Evolutionary conservation across 352 stramenopile species (phyloP).

Genomic region (Globisporangium cederbergense): DNA sequence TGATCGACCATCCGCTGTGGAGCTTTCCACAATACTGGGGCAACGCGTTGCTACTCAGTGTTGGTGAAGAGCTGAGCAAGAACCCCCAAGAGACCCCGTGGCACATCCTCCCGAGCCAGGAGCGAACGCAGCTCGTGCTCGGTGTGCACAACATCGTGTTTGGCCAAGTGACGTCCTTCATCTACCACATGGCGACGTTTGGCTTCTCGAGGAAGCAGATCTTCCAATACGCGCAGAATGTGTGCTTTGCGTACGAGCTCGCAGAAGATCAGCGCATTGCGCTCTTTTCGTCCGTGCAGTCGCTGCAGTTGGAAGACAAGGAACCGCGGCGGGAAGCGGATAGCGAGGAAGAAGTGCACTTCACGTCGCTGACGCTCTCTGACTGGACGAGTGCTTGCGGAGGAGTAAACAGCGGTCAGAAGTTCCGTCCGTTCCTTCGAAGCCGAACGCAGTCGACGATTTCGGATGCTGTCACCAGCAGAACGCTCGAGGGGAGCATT

Average conservation of each 20-base stretch:
- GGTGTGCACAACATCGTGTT: conserved; percentile 78
- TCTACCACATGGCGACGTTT: conserved; percentile 77
- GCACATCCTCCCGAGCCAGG: conserved; percentile 54
- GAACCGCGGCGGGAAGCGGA: conserved; percentile 15
- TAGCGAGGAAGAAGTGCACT: conserved; percentile 42
- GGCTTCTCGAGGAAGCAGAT: conserved; percentile 63
- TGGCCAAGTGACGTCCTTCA: conserved; percentile 66
- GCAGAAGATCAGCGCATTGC: conserved; percentile 75
- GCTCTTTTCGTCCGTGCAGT: conserved; percentile 56
- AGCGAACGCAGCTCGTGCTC: conserved; percentile 69
- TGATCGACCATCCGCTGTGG: conserved; percentile 64
- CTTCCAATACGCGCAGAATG: conserved; percentile 67
- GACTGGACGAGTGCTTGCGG: conserved; percentile 54
- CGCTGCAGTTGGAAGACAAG: conserved; percentile 23
- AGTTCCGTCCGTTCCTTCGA: conserved; percentile 29
- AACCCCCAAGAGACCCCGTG: conserved; percentile 56
- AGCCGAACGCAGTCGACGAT: conserved; percentile 22
- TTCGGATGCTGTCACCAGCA: conserved; percentile 13
- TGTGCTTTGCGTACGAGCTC: conserved; percentile 79
- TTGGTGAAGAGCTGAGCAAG: conserved; percentile 79
- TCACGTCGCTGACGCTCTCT: conserved; percentile 54
- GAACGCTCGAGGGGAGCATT: conserved; percentile 31
- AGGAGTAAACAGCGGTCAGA: conserved; percentile 20
- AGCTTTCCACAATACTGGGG: conserved; percentile 67
- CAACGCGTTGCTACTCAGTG: conserved; percentile 66